Conservation (phyloP, 2,329 filamentous ascomycete species). For the Botrytis fabae region DNA sequence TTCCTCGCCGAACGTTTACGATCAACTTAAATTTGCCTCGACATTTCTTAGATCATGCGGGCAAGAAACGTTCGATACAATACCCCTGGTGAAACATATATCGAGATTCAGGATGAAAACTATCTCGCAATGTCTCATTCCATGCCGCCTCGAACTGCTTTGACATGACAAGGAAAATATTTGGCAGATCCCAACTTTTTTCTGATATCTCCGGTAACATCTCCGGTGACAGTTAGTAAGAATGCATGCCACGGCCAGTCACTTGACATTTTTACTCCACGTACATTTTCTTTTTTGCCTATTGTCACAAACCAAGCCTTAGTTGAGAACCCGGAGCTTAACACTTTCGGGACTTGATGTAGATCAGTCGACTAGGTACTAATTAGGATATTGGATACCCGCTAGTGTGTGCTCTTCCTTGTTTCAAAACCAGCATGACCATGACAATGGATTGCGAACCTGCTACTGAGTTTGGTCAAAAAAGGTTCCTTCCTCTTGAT, state of each 20-base stretch:
- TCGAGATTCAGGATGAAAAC: background rate
- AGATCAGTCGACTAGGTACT: background rate
- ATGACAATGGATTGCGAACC: background rate
- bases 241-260: background rate
- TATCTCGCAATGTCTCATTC: background rate
- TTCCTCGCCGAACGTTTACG: background rate
- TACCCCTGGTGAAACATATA: background rate
- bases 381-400: background rate
- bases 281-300: background rate
- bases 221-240: background rate
- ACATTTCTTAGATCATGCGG: background rate
- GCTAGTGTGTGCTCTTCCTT: background rate
- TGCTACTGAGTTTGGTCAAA: background rate
- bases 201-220: background rate
- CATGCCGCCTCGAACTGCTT: background rate
- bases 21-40: background rate
- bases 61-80: slow-evolving; percentile 5
- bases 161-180: background rate
- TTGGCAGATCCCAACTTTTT: background rate
- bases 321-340: background rate
- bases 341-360: background rate
- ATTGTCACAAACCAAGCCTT: background rate
- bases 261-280: slow-evolving; percentile 12
- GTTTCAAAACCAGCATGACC: slow-evolving; percentile 2
- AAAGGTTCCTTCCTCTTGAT: background rate